Conservation (phyloP, 2,329 filamentous ascomycete species). For the Cadophora sp. region DNA sequence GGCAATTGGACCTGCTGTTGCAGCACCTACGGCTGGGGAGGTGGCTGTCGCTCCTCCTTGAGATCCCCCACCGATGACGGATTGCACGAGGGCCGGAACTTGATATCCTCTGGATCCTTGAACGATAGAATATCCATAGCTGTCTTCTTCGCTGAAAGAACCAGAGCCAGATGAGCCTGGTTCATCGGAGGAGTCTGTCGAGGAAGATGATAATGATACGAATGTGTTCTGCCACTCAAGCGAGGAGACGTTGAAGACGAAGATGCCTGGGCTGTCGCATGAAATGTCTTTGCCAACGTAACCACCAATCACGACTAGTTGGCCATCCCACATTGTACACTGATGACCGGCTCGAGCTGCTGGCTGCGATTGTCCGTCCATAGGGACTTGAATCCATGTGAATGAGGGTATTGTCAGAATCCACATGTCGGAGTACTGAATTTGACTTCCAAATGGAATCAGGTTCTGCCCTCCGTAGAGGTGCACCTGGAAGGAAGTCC, state of each 20-base stretch:
- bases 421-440: slow-evolving; percentile 75
- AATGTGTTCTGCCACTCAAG: slow-evolving; percentile 70
- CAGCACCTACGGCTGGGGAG: slow-evolving; percentile 63
- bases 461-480: slow-evolving; percentile 81
- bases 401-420: slow-evolving; percentile 76
- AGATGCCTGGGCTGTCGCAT: slow-evolving; percentile 74
- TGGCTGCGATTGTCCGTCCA: slow-evolving; percentile 58
- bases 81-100: slow-evolving; percentile 68
- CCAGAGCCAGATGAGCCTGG: slow-evolving; percentile 46
- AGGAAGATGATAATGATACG: slow-evolving; percentile 58
- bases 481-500: slow-evolving; percentile 78
- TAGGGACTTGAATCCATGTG: slow-evolving; percentile 73
- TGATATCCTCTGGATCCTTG: slow-evolving; percentile 68
- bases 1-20: slow-evolving; percentile 72
- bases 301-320: slow-evolving; percentile 74
- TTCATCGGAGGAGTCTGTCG: slow-evolving; percentile 11
- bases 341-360: slow-evolving; percentile 70
- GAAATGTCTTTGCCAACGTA: slow-evolving; percentile 66
- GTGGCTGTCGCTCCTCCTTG: slow-evolving; percentile 71
- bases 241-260: slow-evolving; percentile 73
- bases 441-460: slow-evolving; percentile 62
- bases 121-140: slow-evolving; percentile 49
- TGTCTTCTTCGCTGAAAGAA: slow-evolving; percentile 9
- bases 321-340: slow-evolving; percentile 72
- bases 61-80: slow-evolving; percentile 65